Percentiles rank a stretch among this genome's conserved stretches.
These are phyloP conservation scores for Zygotorulaspora chibaensis DNA, from an alignment of 805 yeast genomes.

Conservation along the genomic window DNA sequence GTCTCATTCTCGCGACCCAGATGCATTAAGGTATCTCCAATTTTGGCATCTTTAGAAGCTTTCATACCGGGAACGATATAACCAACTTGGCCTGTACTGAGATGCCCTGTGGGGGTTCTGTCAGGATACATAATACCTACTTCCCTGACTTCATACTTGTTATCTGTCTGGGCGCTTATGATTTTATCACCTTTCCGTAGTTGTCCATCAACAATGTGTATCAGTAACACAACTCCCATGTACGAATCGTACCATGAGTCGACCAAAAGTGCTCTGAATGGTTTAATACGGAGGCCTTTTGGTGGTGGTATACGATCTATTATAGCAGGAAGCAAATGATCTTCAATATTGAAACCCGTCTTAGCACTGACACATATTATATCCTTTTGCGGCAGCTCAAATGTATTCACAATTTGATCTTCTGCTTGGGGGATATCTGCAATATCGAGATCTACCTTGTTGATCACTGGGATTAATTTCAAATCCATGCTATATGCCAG, in stretches of 20 bases:
- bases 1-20: constrained; percentile 49
- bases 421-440: constrained; percentile 79
- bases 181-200: constrained; percentile 71
- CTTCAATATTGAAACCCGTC: constrained; percentile 72
- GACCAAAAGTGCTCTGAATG: constrained; percentile 58
- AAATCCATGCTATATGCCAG: constrained; percentile 83
- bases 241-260: constrained; percentile 97
- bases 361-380: constrained; percentile 88
- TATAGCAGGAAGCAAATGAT: constrained; percentile 71
- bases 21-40: constrained; percentile 85
- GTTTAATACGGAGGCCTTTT: constrained; percentile 53
- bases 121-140: constrained; percentile 97
- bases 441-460: constrained; percentile 78
- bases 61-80: constrained; percentile 94
- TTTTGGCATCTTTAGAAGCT: constrained; percentile 74
- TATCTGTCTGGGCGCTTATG: constrained; percentile 69
- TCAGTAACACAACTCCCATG: constrained; percentile 82
- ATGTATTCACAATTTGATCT: constrained; percentile 79
- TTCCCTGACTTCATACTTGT: constrained; percentile 82
- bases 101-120: constrained; percentile 53
- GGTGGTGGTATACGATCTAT: constrained; percentile 82
- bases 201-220: constrained; percentile 79
- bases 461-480: constrained; percentile 80
- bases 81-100: constrained; percentile 91
- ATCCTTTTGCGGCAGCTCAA: constrained; percentile 71